Conservation (phyloP, 306 rosid genomes). For the Vicia sativa region DNA sequence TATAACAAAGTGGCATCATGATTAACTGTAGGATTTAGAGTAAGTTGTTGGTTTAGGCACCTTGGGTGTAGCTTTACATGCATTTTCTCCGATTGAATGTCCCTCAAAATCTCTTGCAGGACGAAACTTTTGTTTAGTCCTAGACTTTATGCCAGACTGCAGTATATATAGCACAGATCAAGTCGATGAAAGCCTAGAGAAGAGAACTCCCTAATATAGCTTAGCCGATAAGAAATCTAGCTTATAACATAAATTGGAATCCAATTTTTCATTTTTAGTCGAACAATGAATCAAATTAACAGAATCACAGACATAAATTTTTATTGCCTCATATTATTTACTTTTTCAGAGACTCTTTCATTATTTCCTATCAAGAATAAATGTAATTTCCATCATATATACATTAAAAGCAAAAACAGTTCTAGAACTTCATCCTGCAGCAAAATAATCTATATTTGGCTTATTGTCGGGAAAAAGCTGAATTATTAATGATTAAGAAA, state of each 20-base stretch:
- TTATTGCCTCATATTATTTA: not conserved
- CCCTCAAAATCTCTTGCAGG: conserved; percentile 50
- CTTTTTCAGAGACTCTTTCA: not conserved
- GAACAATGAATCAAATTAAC: conserved; percentile 14
- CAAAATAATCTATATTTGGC: conserved; percentile 19
- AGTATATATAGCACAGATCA: conserved; percentile 28
- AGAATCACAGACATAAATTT: not conserved
- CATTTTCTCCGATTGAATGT: conserved; percentile 41
- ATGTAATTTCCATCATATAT: conserved; percentile 17
- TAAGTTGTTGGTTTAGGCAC: conserved; percentile 34
- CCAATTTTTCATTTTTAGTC: conserved; percentile 16
- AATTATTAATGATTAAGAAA: not conserved
- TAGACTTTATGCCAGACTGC: conserved; percentile 52
- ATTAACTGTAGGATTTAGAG: conserved; percentile 21
- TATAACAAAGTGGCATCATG: not conserved
- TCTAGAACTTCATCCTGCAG: not conserved
- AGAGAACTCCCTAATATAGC: conserved; percentile 2
- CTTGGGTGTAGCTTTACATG: conserved; percentile 40
- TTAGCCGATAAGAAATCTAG: conserved; percentile 21
- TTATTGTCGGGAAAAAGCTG: conserved; percentile 8
- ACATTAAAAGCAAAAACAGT: conserved; percentile 8
- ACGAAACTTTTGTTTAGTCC: conserved; percentile 44
- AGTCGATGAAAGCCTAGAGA: conserved; percentile 5
- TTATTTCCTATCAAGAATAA: conserved; percentile 9
- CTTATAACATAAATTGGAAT: conserved; percentile 1